Conservation (phyloP, 305 asterid genomes). For the Solanum hybrid region DNA sequence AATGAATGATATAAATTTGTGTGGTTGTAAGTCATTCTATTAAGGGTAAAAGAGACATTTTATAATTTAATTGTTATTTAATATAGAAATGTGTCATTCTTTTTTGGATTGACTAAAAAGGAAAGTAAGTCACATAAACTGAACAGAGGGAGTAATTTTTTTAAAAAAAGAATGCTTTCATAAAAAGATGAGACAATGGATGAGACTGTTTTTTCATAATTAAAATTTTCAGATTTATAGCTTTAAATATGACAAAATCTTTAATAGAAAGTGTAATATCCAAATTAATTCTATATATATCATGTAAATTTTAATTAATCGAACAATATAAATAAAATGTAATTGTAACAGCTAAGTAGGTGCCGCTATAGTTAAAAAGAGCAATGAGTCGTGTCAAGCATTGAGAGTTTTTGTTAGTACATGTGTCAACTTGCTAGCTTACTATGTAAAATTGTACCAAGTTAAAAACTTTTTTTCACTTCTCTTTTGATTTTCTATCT, state of each 20-base stretch:
- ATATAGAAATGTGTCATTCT: too few relatives aligned
- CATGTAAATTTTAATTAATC: too few relatives aligned
- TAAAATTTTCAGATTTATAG: too few relatives aligned
- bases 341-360: not conserved
- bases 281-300: not conserved
- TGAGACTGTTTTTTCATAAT: not conserved
- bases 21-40: too few relatives aligned
- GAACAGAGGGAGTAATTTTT: too few relatives aligned
- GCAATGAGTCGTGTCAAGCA: not conserved
- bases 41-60: too few relatives aligned
- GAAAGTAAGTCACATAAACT: too few relatives aligned
- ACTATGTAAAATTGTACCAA: not conserved
- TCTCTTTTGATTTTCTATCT: not conserved
- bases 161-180: not conserved
- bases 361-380: not conserved
- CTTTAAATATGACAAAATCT: not conserved
- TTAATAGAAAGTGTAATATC: too few relatives aligned
- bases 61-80: too few relatives aligned
- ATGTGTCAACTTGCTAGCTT: not conserved
- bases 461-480: not conserved
- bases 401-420: not conserved
- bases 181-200: not conserved
- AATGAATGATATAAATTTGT: too few relatives aligned
- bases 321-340: not conserved
- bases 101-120: too few relatives aligned